A percentile compares a stretch with the other conserved stretches of the same genome.
Conservation (phyloP, 2,329 filamentous ascomycete species). For the Epichloe uncinata region DNA sequence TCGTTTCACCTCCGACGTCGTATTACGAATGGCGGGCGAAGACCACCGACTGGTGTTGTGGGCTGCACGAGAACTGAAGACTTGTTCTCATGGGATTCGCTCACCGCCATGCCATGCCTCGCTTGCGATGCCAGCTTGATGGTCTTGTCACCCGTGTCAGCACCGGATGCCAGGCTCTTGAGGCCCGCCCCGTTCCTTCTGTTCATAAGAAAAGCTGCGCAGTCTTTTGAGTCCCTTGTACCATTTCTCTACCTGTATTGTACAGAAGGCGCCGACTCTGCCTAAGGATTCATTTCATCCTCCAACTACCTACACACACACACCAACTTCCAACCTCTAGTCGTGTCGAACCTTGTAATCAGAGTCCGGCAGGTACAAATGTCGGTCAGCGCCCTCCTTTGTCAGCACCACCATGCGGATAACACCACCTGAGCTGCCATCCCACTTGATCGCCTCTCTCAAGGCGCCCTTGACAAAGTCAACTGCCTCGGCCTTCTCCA, state of each 20-base stretch:
- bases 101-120: background rate
- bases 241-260: background rate
- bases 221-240: background rate
- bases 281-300: background rate
- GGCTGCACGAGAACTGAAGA: background rate
- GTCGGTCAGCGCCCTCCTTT: slow-evolving; percentile 74
- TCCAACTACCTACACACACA: slow-evolving; percentile 4
- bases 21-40: background rate
- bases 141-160: background rate
- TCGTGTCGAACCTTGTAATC: slow-evolving; percentile 65
- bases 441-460: slow-evolving; percentile 96
- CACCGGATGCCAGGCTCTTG: background rate
- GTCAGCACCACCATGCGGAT: slow-evolving; percentile 97
- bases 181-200: slow-evolving; percentile 1
- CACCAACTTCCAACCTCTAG: slow-evolving; percentile 24
- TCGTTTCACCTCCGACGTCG: background rate
- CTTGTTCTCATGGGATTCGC: background rate
- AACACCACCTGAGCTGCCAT: slow-evolving; percentile 94
- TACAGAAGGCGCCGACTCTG: slow-evolving; percentile 1
- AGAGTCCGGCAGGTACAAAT: slow-evolving; percentile 90
- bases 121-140: background rate
- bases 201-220: background rate
- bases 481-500: slow-evolving; percentile 85
- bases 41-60: background rate
- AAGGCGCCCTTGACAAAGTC: slow-evolving; percentile 86